These are phyloP conservation scores for Camellia sinensis DNA, from an alignment of 148 eudicot genomes.

Conservation along the genomic window DNA sequence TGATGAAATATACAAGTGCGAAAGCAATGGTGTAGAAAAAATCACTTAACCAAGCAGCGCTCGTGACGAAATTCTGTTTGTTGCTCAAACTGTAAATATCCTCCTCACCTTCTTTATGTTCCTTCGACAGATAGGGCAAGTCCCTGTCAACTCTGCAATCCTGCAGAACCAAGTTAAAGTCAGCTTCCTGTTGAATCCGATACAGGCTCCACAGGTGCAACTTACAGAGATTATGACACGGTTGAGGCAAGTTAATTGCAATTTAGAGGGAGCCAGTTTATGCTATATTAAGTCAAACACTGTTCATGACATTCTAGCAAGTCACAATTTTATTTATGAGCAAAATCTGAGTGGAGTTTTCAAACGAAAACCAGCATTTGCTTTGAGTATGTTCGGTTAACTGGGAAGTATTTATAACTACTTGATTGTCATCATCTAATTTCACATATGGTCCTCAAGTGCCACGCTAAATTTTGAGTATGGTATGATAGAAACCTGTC, in stretches of 20 bases:
- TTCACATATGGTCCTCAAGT: not conserved
- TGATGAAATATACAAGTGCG: not conserved
- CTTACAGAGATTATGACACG: not conserved
- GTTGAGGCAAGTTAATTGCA: not conserved
- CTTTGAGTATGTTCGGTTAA: not conserved
- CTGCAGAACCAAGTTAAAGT: conserved; percentile 35
- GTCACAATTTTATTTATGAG: not conserved
- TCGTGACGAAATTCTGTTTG: not conserved
- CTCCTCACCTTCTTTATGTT: conserved; percentile 74
- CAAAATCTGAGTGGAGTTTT: not conserved
- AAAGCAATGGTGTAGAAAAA: not conserved
- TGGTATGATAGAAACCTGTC: not conserved
- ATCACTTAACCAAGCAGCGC: not conserved
- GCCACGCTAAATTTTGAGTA: not conserved
- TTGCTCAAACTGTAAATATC: conserved; percentile 60
- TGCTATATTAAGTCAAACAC: not conserved
- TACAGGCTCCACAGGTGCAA: not conserved
- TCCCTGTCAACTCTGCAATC: conserved; percentile 65
- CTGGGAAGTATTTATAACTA: not conserved
- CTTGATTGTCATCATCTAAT: not conserved
- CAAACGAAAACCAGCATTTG: not conserved
- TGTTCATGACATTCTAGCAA: not conserved
- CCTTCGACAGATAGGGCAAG: conserved; percentile 80
- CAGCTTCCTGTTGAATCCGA: not conserved
- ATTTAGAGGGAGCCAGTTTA: not conserved